Evolutionary conservation across 495 filamentous ascomycete genomes (phyloP).

Genomic region (Polyplosphaeria fusca): DNA sequence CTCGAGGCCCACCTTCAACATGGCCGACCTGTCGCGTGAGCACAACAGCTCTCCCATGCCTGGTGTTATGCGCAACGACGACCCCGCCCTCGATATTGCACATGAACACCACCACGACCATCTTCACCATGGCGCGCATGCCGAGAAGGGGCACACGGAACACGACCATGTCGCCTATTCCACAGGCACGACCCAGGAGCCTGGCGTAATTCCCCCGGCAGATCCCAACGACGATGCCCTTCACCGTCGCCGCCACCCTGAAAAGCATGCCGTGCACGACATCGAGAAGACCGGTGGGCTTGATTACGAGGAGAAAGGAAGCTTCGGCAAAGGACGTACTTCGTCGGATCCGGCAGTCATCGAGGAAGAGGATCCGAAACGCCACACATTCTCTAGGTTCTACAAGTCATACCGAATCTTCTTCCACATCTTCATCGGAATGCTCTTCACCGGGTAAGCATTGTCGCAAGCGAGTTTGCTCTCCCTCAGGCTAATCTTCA

Average conservation of each 20-base stretch:
- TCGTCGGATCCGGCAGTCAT: slow-evolving; percentile 19
- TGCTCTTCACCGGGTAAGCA: slow-evolving; percentile 61
- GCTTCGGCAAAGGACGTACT: slow-evolving; percentile 30
- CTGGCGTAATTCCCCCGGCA: slow-evolving; percentile 46
- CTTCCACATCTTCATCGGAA: slow-evolving; percentile 51
- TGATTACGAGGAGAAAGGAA: slow-evolving; percentile 43
- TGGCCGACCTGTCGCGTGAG: slow-evolving; percentile 24
- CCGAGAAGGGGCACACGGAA: slow-evolving; percentile 44
- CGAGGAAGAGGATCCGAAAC: slow-evolving; percentile 38
- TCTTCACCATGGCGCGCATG: slow-evolving; percentile 48
- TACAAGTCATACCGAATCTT: slow-evolving; percentile 46
- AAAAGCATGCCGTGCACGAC: slow-evolving; percentile 33
- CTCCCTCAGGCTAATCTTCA: neutral
- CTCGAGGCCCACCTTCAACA: slow-evolving; percentile 14
- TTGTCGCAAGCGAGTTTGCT: neutral
- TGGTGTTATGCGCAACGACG: slow-evolving; percentile 37
- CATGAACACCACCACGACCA: slow-evolving; percentile 53
- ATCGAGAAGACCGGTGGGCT: slow-evolving; percentile 32
- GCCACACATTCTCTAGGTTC: slow-evolving; percentile 37
- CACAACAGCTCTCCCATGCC: slow-evolving; percentile 41
- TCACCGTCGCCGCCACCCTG: slow-evolving; percentile 39
- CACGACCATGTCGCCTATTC: slow-evolving; percentile 50
- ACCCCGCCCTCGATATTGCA: slow-evolving; percentile 45
- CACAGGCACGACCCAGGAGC: slow-evolving; percentile 45
- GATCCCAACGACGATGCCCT: slow-evolving; percentile 43